Percentiles rank a stretch among this genome's conserved stretches.
Conservation (phyloP, 148 eudicot species). For the Polygonum aviculare region DNA sequence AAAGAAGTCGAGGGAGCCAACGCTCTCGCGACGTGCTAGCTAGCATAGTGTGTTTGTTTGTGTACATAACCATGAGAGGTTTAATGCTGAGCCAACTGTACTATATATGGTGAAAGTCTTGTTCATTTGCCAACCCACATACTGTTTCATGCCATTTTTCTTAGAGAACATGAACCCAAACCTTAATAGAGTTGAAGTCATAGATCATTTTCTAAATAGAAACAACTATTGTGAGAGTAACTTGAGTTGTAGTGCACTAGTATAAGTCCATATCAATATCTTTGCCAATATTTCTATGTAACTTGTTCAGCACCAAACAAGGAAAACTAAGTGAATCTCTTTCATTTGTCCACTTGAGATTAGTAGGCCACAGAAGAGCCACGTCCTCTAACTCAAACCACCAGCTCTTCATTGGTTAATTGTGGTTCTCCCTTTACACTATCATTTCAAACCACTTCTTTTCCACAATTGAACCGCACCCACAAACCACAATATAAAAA, state of each 20-base stretch:
- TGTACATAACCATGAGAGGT: conserved; percentile 5
- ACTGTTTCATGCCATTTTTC: not conserved
- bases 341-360: not conserved
- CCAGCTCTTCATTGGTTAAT: not conserved
- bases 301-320: not conserved
- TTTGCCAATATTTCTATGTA: not conserved
- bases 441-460: conserved; percentile 4
- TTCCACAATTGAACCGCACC: not conserved
- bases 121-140: not conserved
- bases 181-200: not conserved
- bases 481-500: not conserved
- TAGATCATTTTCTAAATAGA: not conserved
- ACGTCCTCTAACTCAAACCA: conserved; percentile 6
- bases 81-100: not conserved
- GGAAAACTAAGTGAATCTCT: not conserved
- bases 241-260: not conserved
- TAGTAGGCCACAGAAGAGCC: conserved; percentile 8
- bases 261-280: not conserved
- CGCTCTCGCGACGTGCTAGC: not conserved
- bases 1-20: not conserved
- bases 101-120: not conserved
- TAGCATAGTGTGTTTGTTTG: not conserved
- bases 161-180: not conserved
- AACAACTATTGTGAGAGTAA: not conserved
- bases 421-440: not conserved